These are phyloP conservation scores for Dentipellis sp. DNA, from an alignment of 768 basidiomycete species.

Conservation along the genomic window DNA sequence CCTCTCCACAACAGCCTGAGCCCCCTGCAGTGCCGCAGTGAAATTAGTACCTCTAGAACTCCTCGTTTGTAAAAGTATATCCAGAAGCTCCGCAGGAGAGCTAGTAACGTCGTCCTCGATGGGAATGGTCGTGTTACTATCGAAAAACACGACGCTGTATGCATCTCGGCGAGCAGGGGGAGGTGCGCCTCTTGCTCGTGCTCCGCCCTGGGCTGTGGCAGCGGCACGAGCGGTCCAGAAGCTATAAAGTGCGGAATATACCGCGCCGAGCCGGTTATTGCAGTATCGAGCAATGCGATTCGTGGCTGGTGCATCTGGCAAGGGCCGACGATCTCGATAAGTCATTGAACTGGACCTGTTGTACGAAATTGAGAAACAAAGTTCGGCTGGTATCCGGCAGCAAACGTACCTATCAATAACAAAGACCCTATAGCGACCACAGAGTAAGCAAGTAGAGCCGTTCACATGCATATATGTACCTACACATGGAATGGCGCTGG, in stretches of 20 bases:
- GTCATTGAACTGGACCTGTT: slow-evolving; percentile 45
- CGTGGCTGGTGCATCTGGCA: slow-evolving; percentile 32
- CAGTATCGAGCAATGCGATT: slow-evolving; percentile 25
- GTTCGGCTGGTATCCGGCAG: not conserved
- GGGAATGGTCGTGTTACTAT: slow-evolving; percentile 14
- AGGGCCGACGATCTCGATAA: slow-evolving; percentile 30
- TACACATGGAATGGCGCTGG: slow-evolving; percentile 51
- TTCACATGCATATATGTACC: slow-evolving; percentile 14
- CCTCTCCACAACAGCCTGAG: slow-evolving; percentile 30
- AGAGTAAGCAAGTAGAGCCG: not conserved
- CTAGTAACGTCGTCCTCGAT: slow-evolving; percentile 39
- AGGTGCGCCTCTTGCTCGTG: slow-evolving; percentile 1
- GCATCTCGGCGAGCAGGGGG: slow-evolving; percentile 33
- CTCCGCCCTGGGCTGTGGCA: slow-evolving; percentile 19
- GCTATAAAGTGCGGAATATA: slow-evolving; percentile 41
- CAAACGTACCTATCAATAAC: slow-evolving; percentile 37
- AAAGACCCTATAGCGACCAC: slow-evolving; percentile 32
- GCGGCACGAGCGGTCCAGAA: slow-evolving; percentile 48
- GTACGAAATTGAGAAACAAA: not conserved
- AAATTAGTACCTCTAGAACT: slow-evolving; percentile 35
- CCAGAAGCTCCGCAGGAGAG: slow-evolving; percentile 35
- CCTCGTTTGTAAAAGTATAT: slow-evolving; percentile 24
- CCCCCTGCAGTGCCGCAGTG: slow-evolving; percentile 26
- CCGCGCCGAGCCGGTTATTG: slow-evolving; percentile 48
- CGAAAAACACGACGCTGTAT: slow-evolving; percentile 46